phyloP scores from a whole-genome alignment of 768 basidiomycete genomes.

The Collybiopsis confluens region DNA sequence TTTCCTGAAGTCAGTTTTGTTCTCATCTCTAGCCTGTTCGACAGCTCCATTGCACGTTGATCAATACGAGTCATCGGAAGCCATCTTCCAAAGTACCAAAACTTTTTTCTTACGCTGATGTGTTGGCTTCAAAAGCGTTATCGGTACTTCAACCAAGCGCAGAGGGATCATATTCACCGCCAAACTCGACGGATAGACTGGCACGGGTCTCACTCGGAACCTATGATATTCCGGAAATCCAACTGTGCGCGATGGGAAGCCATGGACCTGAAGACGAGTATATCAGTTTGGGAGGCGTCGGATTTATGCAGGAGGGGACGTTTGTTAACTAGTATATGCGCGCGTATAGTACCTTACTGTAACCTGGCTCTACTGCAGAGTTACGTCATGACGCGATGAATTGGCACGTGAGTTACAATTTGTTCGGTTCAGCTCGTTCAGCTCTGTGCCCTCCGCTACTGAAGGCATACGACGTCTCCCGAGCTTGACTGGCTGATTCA shows the following conservation, averaged over 20 bases:
- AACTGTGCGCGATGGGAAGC: constrained; percentile 73
- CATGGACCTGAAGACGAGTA: constrained; percentile 61
- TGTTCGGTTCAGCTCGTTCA: no score
- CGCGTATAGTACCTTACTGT: no score
- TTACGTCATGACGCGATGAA: no score
- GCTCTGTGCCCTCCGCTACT: no score
- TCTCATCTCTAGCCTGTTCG: no score
- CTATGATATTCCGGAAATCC: constrained; percentile 51
- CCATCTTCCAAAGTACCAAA: constrained; percentile 18
- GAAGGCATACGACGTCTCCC: no score
- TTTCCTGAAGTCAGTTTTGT: no score
- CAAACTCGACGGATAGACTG: constrained; percentile 1
- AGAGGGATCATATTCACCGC: background rate
- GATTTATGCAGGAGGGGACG: background rate
- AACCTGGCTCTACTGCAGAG: no score
- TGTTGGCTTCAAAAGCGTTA: constrained; percentile 21
- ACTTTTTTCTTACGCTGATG: constrained; percentile 36
- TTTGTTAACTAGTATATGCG: no score
- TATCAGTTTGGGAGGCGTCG: constrained; percentile 37
- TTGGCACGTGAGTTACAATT: no score
- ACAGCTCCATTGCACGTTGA: constrained; percentile 46
- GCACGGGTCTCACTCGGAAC: constrained; percentile 44
- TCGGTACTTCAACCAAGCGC: background rate
- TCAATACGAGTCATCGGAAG: constrained; percentile 44
- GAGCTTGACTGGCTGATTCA: no score